Base-by-base conservation (phyloP, 2,329 filamentous ascomycete species). In the Colletotrichum graminicola region DNA sequence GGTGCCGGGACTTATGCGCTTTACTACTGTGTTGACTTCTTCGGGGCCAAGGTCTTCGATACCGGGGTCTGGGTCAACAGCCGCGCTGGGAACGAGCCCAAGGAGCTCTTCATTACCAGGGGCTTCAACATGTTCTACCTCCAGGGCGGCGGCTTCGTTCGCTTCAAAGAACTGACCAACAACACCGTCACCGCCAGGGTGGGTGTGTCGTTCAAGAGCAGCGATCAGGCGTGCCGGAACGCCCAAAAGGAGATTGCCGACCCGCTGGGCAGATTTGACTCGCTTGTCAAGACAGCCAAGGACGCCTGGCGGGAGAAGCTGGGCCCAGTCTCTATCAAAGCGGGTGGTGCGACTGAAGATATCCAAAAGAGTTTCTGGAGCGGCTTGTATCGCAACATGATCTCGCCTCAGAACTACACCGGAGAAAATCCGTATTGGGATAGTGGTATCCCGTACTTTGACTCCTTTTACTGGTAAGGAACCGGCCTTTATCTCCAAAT, bases 321-420 rank as follows among this genome's bases (percentile, higher is more conserved):
- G 60, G 81, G 80, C 23, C 83, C 86, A 0, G 82, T 92, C 4
- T 82, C 83, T 2, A 76, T 92, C 23, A 82, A 87, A 69, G 76
- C 84, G 0, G 83, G 77, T 1, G 82, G 83, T 2, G 87, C 84
- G 2, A 87, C 86, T 14, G 84, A 84, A 45, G 80, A 83, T 3
- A 75, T 91, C 0, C 85, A 89, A 74, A 87, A 79, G 10, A 84
- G 86, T 7, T 91, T 92, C 75, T 92, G 88, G 88, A 90, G 88
- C 68, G 89, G 89, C 1, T 78, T 87, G 6, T 91, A 91, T 74
- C 83, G 89, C 29, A 81, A 85, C 0, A 87, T 91, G 84, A 89
- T 91, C 71, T 89, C 86, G 39, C 89, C 90, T 1, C 89, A 91
- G 75, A 90, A 92, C 75, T 91, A 91, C 74, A 91, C 90, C 0